A percentile compares a stretch with the other conserved stretches of the same genome.
Conservation (phyloP, 2,329 filamentous ascomycete species). For the Graphilbum sp. region DNA sequence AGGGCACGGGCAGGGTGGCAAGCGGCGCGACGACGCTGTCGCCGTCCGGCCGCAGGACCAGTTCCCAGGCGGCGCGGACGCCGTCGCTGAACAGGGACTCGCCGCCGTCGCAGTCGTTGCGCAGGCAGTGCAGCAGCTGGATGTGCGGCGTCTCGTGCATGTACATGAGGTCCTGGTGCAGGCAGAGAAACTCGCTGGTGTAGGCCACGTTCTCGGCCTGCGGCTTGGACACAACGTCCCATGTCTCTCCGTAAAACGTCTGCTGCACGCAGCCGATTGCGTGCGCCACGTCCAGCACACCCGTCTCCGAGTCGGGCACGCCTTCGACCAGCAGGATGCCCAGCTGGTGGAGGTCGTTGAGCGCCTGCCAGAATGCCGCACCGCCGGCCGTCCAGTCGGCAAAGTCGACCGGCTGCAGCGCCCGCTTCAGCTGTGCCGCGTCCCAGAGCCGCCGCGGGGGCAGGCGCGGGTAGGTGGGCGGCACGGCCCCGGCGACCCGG, state of each 20-base stretch:
- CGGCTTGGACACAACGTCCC: conserved; percentile 72
- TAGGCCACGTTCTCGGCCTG: conserved; percentile 85
- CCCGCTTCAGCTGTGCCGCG: conserved; percentile 15
- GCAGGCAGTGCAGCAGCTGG: conserved; percentile 79
- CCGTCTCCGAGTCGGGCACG: conserved; percentile 50
- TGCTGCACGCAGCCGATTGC: conserved; percentile 66
- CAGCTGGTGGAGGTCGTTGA: conserved; percentile 44
- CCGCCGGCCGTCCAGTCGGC: conserved; percentile 51
- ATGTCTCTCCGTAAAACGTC: conserved; percentile 83
- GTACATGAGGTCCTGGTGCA: conserved; percentile 92
- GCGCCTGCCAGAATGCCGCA: conserved; percentile 37
- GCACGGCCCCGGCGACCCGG: conserved; percentile 20
- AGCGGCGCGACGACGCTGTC: conserved; percentile 40
- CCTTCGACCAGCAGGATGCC: conserved; percentile 65
- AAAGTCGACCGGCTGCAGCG: conserved; percentile 43
- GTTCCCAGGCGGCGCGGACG: conserved; percentile 37
- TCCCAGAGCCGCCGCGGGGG: conserved; percentile 24
- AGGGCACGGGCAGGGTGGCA: conserved; percentile 43
- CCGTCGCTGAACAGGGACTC: conserved; percentile 77
- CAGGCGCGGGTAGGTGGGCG: conserved; percentile 20
- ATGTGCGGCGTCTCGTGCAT: conserved; percentile 62
- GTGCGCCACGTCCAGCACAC: conserved; percentile 51
- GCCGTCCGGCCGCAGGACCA: conserved; percentile 10
- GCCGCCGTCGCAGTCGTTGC: conserved; percentile 64
- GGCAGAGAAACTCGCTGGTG: conserved; percentile 62